Evolutionary conservation across 768 basidiomycete genomes (phyloP).

Genomic region (Hericium alpestre): DNA sequence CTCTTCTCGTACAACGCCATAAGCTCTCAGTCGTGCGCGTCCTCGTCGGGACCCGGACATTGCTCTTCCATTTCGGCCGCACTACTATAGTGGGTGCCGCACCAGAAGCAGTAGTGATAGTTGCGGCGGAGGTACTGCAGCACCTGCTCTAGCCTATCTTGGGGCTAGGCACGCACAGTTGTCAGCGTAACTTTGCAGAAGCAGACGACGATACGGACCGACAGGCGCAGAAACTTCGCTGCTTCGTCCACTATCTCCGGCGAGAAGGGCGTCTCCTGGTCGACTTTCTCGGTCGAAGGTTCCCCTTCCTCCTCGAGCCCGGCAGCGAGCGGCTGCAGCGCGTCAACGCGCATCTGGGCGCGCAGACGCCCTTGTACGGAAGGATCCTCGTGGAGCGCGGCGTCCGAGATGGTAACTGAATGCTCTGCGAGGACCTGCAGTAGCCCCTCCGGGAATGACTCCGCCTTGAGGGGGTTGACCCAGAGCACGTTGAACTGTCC

Average conservation of each 20-base stretch:
- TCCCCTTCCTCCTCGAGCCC: constrained; percentile 30
- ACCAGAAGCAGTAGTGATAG: constrained; percentile 83
- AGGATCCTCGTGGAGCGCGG: constrained; percentile 20
- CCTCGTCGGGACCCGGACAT: constrained; percentile 72
- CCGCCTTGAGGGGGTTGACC: constrained; percentile 56
- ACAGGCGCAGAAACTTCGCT: constrained; percentile 55
- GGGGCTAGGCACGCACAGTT: constrained; percentile 35
- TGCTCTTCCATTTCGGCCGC: constrained; percentile 46
- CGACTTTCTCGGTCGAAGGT: constrained; percentile 14
- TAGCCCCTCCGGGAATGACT: constrained; percentile 59
- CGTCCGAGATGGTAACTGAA: constrained; percentile 9
- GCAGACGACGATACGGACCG: constrained; percentile 16
- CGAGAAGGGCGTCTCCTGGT: constrained; percentile 27
- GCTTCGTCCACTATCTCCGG: constrained; percentile 57
- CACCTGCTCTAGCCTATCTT: constrained; percentile 56
- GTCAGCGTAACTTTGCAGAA: too few relatives aligned
- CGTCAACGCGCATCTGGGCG: constrained; percentile 66
- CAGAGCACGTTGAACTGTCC: constrained; percentile 72
- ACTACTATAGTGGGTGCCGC: constrained; percentile 64
- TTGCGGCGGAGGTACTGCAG: constrained; percentile 63
- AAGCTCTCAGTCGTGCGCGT: constrained; percentile 59
- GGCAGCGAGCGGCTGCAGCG: constrained; percentile 38
- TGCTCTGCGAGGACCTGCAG: constrained; percentile 43
- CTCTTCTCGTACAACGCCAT: too few relatives aligned
- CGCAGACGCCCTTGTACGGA: constrained; percentile 42